These are phyloP conservation scores for Speleostelium caveatum DNA, from an alignment of 78 protist species.

Conservation along the genomic window DNA sequence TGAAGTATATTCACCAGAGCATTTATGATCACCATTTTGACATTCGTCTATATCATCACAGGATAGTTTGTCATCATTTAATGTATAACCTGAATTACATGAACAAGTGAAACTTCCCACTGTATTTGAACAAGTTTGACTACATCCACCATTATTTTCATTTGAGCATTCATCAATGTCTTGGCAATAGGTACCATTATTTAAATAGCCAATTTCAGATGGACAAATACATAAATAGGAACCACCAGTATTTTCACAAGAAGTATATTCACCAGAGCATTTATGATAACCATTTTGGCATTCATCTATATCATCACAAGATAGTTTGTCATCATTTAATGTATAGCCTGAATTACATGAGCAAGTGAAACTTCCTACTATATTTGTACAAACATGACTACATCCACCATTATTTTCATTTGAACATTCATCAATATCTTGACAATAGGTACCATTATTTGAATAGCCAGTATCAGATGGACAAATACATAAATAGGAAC, in stretches of 20 bases:
- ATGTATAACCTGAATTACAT: background rate
- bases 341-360: background rate
- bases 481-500: background rate
- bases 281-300: too few species aligned
- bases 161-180: background rate
- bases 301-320: slow-evolving; percentile 12
- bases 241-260: background rate
- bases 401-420: background rate
- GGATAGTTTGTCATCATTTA: background rate
- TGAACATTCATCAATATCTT: background rate
- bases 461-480: background rate
- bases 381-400: background rate
- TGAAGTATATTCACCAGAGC: background rate
- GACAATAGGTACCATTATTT: background rate
- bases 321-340: background rate
- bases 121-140: background rate
- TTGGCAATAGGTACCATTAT: background rate
- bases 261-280: too few species aligned
- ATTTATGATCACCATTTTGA: background rate
- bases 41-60: slow-evolving; percentile 19
- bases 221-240: background rate
- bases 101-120: background rate
- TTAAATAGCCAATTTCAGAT: background rate
- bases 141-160: background rate
- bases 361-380: background rate